Percentiles rank a stretch among this genome's conserved stretches.
phyloP scores from a whole-genome alignment of 2,329 filamentous ascomycete genomes.

The Exophiala bonariae region DNA sequence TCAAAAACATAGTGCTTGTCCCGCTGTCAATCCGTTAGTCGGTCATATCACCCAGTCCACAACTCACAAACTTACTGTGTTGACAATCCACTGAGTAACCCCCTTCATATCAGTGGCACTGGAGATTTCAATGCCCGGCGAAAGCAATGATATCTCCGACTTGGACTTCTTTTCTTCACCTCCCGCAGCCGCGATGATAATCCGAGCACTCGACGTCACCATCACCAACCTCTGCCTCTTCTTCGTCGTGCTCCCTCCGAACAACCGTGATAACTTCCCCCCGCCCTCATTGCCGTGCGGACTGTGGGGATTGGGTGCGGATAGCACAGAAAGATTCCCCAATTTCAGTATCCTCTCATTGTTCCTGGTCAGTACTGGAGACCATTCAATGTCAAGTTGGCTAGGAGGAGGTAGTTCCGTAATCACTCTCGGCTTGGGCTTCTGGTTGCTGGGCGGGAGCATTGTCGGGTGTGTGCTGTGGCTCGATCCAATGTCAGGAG shows the following conservation, averaged over 20 bases:
- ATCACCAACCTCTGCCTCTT: constrained; percentile 92
- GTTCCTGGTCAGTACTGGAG: constrained; percentile 82
- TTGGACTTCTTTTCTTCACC: constrained; percentile 97
- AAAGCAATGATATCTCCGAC: constrained; percentile 81
- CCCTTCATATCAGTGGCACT: constrained; percentile 84
- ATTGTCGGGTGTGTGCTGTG: constrained; percentile 37
- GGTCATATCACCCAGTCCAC: constrained; percentile 25
- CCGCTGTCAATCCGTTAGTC: constrained; percentile 55
- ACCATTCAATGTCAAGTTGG: constrained; percentile 98
- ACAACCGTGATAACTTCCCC: constrained; percentile 84
- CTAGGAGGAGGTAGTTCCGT: constrained; percentile 96
- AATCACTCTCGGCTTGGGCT: constrained; percentile 75
- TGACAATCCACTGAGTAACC: constrained; percentile 82
- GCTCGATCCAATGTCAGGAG: constrained; percentile 43
- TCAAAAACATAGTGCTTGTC: constrained; percentile 93
- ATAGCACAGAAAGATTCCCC: constrained; percentile 83
- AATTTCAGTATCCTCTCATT: constrained; percentile 95
- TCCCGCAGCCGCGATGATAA: constrained; percentile 85
- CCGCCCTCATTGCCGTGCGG: constrained; percentile 67
- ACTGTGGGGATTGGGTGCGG: constrained; percentile 73
- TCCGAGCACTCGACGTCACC: constrained; percentile 86
- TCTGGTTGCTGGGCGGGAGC: constrained; percentile 42
- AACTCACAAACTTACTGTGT: constrained; percentile 70
- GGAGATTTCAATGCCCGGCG: constrained; percentile 73
- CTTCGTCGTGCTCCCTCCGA: constrained; percentile 86